Evolutionary conservation across 345 rosid species (phyloP).

Genomic region (Luvunga scandens): DNA sequence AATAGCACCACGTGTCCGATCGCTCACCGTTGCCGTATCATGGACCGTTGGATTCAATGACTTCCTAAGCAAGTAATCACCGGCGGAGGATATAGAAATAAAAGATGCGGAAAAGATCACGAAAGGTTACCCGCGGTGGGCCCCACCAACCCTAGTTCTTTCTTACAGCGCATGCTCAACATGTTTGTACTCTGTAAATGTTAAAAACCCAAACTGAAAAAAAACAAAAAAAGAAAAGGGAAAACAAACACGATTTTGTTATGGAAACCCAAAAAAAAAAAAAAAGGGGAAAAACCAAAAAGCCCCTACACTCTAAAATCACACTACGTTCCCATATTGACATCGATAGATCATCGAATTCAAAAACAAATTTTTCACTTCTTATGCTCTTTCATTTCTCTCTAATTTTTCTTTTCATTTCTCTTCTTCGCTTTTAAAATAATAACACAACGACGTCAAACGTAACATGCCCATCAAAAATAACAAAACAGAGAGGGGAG

Average conservation of each 20-base stretch:
- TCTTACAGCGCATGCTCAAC: background rate
- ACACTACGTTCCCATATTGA: background rate
- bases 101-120: too few relatives aligned
- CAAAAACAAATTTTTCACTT: background rate
- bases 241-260: too few relatives aligned
- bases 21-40: too few relatives aligned
- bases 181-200: background rate
- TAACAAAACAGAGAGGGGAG: background rate
- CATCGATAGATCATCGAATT: background rate
- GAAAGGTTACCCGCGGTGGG: too few relatives aligned
- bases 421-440: background rate
- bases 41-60: too few relatives aligned
- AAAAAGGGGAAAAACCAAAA: background rate
- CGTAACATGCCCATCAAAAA: background rate
- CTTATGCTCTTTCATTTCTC: background rate
- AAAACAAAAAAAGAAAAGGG: background rate
- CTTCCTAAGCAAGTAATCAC: too few relatives aligned
- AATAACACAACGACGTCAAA: background rate
- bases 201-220: background rate
- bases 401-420: background rate
- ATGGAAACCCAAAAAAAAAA: background rate
- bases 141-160: background rate
- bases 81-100: too few relatives aligned
- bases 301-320: constrained; percentile 29
- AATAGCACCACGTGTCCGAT: too few relatives aligned